Percentiles rank a stretch among this genome's conserved stretches.
phyloP scores from a whole-genome alignment of 2,329 filamentous ascomycete genomes.

The Sarocladiaceae sp. region DNA sequence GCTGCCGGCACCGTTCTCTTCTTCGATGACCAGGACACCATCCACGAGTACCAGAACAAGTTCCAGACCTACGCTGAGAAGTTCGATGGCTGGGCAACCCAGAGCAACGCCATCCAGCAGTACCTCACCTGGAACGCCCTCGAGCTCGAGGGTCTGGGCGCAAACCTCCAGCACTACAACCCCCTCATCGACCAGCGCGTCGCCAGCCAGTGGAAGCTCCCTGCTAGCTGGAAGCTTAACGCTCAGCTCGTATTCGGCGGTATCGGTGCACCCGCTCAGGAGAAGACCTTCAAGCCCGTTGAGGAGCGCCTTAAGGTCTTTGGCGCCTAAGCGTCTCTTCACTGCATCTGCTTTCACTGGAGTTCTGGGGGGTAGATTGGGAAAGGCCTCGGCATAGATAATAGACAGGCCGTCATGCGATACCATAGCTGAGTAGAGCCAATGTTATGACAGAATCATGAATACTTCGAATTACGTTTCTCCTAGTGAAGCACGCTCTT shows the following conservation, averaged over 20 bases:
- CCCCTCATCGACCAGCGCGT: constrained; percentile 74
- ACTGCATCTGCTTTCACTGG: constrained; percentile 8
- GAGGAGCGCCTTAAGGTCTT: constrained; percentile 63
- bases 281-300: constrained; percentile 59
- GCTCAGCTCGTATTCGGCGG: constrained; percentile 82
- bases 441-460: no score
- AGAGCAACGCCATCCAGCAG: constrained; percentile 75
- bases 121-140: constrained; percentile 74
- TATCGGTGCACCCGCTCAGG: constrained; percentile 45
- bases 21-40: constrained; percentile 69
- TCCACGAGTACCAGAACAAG: constrained; percentile 60
- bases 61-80: constrained; percentile 71
- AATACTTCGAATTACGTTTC: no score
- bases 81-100: constrained; percentile 70
- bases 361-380: constrained; percentile 9
- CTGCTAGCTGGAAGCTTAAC: constrained; percentile 66
- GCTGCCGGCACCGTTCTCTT: constrained; percentile 81
- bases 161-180: constrained; percentile 92
- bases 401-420: no score
- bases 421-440: no score
- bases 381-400: no score
- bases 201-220: constrained; percentile 61
- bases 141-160: constrained; percentile 76
- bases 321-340: constrained; percentile 36
- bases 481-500: no score